Evolutionary conservation across 2,329 filamentous ascomycete genomes (phyloP).

Genomic region (Trichoderma harzianum): DNA sequence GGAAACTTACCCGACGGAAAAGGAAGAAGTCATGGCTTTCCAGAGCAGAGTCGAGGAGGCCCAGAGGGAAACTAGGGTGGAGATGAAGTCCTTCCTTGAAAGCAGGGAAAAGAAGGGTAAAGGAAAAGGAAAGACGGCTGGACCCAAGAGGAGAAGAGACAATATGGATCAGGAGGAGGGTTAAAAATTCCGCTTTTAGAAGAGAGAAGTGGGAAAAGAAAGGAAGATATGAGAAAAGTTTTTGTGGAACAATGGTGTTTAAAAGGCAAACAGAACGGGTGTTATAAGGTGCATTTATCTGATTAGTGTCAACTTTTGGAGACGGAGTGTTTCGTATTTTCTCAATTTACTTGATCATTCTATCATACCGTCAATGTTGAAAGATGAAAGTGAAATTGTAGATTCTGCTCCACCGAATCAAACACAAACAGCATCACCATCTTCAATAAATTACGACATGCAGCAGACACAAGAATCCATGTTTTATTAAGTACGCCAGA

Average conservation of each 20-base stretch:
- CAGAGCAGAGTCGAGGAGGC: conserved; percentile 76
- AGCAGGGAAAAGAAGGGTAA: conserved; percentile 39
- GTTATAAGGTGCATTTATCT: background rate
- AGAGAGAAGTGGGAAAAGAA: background rate
- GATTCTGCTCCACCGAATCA: background rate
- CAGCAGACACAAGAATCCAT: background rate
- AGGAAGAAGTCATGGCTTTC: conserved; percentile 84
- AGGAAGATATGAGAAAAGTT: background rate
- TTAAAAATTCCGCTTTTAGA: conserved; percentile 32
- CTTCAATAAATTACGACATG: background rate
- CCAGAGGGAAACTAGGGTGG: conserved; percentile 70
- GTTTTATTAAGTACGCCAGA: background rate
- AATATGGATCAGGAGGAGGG: conserved; percentile 77
- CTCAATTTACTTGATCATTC: background rate
- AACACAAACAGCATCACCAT: background rate
- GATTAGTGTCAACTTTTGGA: background rate
- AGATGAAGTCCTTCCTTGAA: conserved; percentile 79
- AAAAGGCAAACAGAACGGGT: background rate
- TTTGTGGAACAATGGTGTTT: background rate
- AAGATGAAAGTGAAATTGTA: background rate
- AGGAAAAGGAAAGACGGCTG: background rate
- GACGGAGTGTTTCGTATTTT: background rate
- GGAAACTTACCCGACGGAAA: conserved; percentile 63
- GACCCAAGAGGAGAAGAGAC: conserved; percentile 44
- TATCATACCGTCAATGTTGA: accelerated